Evolutionary conservation across 805 yeast species (phyloP).

Genomic region (Maudiozyma barnettii): DNA sequence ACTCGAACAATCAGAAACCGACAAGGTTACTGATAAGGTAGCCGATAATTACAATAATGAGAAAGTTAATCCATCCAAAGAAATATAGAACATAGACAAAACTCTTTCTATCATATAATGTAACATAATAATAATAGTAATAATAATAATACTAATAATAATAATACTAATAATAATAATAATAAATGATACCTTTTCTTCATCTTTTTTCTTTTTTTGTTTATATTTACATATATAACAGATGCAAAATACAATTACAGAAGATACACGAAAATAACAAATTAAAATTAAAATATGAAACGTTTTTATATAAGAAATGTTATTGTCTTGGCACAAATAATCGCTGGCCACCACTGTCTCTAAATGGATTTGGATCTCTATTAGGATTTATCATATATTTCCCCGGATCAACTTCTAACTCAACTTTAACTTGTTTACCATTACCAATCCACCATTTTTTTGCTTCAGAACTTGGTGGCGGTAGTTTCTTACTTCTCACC

Average conservation of each 20-base stretch:
- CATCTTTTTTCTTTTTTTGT: no score
- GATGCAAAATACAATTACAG: no score
- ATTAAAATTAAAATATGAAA: not conserved
- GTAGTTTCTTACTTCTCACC: conserved; percentile 36
- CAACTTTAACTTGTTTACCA: conserved; percentile 64
- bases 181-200: no score
- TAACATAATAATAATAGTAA: no score
- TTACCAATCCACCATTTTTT: conserved; percentile 89
- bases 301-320: not conserved
- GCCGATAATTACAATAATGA: not conserved
- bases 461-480: conserved; percentile 81
- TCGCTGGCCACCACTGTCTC: conserved; percentile 37
- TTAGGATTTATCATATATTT: conserved; percentile 57
- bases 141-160: no score
- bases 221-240: no score
- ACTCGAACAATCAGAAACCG: conserved; percentile 1
- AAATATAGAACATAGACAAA: no score
- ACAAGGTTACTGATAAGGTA: not conserved
- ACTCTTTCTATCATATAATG: no score
- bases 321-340: conserved; percentile 15
- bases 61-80: no score
- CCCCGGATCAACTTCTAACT: conserved; percentile 32
- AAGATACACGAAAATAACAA: no score
- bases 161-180: no score
- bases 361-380: conserved; percentile 66